Conservation (phyloP, 768 basidiomycete species). For the Pisolithus marmoratus region DNA sequence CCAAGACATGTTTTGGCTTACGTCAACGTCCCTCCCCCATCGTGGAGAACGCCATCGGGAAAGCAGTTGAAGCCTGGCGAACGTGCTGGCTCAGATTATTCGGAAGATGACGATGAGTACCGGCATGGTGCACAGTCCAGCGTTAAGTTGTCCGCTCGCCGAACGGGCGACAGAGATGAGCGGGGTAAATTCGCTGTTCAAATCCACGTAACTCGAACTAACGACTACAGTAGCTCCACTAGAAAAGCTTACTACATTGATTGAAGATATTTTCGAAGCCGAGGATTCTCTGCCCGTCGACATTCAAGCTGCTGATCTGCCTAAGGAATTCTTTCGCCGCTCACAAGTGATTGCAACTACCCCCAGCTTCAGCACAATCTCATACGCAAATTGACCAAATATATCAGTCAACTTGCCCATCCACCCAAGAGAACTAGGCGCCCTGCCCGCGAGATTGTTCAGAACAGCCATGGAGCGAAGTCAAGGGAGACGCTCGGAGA, state of each 20-base stretch:
- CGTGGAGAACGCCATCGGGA: conserved; percentile 23
- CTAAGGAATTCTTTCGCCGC: conserved; percentile 59
- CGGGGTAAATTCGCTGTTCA: conserved; percentile 40
- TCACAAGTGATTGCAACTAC: conserved; percentile 49
- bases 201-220: neutral
- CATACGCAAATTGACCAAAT: conserved; percentile 65
- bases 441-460: conserved; percentile 31
- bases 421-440: conserved; percentile 67
- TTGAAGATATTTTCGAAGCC: conserved; percentile 84
- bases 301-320: conserved; percentile 42
- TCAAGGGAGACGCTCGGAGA: conserved; percentile 57
- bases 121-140: conserved; percentile 13
- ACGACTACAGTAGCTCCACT: conserved; percentile 43
- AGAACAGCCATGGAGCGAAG: conserved; percentile 34
- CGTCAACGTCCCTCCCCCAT: conserved; percentile 27
- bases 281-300: conserved; percentile 68
- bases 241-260: conserved; percentile 68
- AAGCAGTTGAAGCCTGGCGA: conserved; percentile 23
- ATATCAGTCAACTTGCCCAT: conserved; percentile 60
- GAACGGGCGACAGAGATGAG: conserved; percentile 73
- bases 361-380: conserved; percentile 55
- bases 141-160: conserved; percentile 46
- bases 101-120: conserved; percentile 36
- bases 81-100: conserved; percentile 48
- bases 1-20: conserved; percentile 29